Percentiles rank a stretch among this genome's conserved stretches.
phyloP scores from a whole-genome alignment of 805 yeast species.

The Danielia reshetovae region DNA sequence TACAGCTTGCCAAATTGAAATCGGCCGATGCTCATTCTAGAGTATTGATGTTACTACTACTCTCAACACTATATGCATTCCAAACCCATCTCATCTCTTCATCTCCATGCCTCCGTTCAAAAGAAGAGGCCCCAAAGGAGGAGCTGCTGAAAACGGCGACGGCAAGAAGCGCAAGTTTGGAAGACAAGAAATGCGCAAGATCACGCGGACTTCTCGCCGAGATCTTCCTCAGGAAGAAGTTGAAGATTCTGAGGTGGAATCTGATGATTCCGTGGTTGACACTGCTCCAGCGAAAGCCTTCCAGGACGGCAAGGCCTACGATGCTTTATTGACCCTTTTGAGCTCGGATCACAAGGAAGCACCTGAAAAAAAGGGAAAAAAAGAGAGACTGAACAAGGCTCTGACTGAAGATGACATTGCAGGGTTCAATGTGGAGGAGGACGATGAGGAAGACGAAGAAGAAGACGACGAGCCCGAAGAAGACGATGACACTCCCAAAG shows the following conservation, averaged over 20 bases:
- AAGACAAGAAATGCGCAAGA: constrained; percentile 55
- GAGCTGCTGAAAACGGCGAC: neutral
- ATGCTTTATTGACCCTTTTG: constrained; percentile 62
- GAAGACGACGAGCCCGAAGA: constrained; percentile 8
- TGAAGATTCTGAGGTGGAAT: constrained; percentile 13
- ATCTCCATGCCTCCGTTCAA: neutral
- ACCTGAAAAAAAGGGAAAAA: constrained; percentile 8
- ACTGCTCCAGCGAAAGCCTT: constrained; percentile 10
- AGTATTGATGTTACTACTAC: too few relatives aligned
- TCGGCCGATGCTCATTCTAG: too few relatives aligned
- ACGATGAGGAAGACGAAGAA: constrained; percentile 8
- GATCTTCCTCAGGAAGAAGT: constrained; percentile 14
- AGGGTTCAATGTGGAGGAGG: constrained; percentile 25
- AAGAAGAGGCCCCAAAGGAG: neutral
- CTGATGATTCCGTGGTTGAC: constrained; percentile 14
- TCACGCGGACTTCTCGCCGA: constrained; percentile 53
- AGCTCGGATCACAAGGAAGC: constrained; percentile 41
- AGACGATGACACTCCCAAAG: constrained; percentile 39
- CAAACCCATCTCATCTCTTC: neutral
- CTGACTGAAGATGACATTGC: constrained; percentile 19
- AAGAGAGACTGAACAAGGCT: constrained; percentile 7
- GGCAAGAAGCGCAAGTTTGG: constrained; percentile 31
- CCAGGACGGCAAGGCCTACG: constrained; percentile 48
- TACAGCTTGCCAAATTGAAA: too few relatives aligned
- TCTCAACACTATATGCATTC: too few relatives aligned